These are phyloP conservation scores for Rhynchospora pubera DNA, from an alignment of 176 grass and related monocot genomes.

Conservation along the genomic window DNA sequence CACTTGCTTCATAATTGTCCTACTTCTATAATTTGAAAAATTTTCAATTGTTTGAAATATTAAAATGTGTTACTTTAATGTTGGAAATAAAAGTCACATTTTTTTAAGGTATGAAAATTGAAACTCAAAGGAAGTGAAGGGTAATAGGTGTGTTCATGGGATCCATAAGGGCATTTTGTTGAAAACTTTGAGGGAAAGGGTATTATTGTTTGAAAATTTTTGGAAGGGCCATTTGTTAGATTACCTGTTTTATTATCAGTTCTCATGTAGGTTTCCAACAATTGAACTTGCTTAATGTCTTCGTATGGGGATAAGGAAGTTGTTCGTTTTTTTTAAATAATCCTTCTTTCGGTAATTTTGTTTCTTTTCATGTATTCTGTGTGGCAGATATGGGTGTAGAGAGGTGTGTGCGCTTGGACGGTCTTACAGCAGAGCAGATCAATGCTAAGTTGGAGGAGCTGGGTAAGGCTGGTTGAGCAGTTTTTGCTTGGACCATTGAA, in stretches of 20 bases:
- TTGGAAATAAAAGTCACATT: too few species aligned
- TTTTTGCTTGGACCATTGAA: background rate
- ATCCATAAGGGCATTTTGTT: too few species aligned
- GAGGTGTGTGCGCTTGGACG: slow-evolving; percentile 58
- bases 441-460: slow-evolving; percentile 68
- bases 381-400: slow-evolving; percentile 58
- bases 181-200: too few species aligned
- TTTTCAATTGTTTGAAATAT: too few species aligned
- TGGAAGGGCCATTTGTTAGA: too few species aligned
- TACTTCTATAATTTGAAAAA: too few species aligned
- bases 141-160: too few species aligned
- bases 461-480: slow-evolving; percentile 23
- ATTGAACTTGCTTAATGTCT: background rate
- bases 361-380: background rate
- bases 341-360: background rate
- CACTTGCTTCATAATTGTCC: too few species aligned
- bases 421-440: slow-evolving; percentile 50
- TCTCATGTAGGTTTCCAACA: background rate
- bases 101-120: too few species aligned
- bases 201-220: too few species aligned
- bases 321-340: background rate
- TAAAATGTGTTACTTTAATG: too few species aligned
- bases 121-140: too few species aligned
- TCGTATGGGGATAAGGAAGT: background rate
- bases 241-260: background rate